Evolutionary conservation across 805 yeast species (phyloP).

Genomic region (Metschnikowia arizonensis): DNA sequence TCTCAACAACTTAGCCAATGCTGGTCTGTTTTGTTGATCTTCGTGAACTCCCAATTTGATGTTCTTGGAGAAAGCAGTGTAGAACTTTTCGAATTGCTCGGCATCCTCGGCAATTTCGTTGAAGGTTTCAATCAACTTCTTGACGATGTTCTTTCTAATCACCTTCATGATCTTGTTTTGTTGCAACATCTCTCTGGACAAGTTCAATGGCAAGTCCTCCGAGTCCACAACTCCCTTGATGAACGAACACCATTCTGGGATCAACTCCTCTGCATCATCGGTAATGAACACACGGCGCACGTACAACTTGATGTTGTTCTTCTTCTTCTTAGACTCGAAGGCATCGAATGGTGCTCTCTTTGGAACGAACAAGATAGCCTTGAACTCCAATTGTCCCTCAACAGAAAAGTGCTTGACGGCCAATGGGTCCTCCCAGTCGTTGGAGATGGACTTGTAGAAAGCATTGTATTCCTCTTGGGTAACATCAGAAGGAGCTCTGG

Average conservation of each 20-base stretch:
- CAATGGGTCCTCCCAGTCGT: conserved; percentile 99
- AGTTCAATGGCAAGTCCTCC: conserved; percentile 98
- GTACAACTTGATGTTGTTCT: conserved; percentile 95
- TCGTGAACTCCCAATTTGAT: conserved; percentile 98
- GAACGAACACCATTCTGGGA: conserved; percentile 98
- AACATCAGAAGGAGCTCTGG: conserved; percentile 96
- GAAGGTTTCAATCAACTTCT: conserved; percentile 97
- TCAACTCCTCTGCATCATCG: conserved; percentile 98
- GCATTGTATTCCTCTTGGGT: conserved; percentile 98
- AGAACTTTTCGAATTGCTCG: conserved; percentile 98
- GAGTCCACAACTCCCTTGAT: conserved; percentile 99
- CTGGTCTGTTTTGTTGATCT: conserved; percentile 94
- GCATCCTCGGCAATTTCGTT: conserved; percentile 98
- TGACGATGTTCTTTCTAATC: conserved; percentile 97
- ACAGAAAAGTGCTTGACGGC: conserved; percentile 99
- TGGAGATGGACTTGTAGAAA: conserved; percentile 97
- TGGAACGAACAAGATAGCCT: conserved; percentile 95
- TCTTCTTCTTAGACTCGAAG: conserved; percentile 98
- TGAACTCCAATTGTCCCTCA: conserved; percentile 99
- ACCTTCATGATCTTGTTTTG: conserved; percentile 99
- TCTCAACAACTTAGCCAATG: conserved; percentile 94
- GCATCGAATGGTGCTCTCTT: conserved; percentile 99
- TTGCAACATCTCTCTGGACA: conserved; percentile 99
- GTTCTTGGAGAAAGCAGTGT: conserved; percentile 97
- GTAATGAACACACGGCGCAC: conserved; percentile 99